Evolutionary conservation across 2,329 filamentous ascomycete species (phyloP).

Genomic region (Penicillium sp.): DNA sequence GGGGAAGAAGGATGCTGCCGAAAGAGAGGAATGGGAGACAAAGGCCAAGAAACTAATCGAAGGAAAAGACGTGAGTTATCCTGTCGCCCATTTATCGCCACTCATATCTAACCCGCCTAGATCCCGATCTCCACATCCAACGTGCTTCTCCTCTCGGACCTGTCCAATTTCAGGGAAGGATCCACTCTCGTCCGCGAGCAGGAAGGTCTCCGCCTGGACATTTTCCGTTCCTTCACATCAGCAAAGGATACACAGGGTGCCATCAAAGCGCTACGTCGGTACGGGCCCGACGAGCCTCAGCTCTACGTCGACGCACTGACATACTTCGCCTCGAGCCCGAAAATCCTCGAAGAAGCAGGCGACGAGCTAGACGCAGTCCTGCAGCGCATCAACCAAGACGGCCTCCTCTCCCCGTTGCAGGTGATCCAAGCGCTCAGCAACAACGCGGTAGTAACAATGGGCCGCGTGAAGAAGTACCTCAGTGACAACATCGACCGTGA

Average conservation of each 20-base stretch:
- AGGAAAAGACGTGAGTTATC: slow-evolving; percentile 59
- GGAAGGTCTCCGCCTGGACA: slow-evolving; percentile 86
- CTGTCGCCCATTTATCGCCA: neutral
- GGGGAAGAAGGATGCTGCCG: slow-evolving; percentile 61
- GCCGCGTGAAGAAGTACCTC: slow-evolving; percentile 92
- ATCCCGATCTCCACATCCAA: slow-evolving; percentile 90
- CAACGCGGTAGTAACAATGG: slow-evolving; percentile 88
- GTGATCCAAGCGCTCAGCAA: slow-evolving; percentile 87
- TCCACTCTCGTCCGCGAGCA: slow-evolving; percentile 92
- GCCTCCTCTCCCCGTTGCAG: slow-evolving; percentile 91
- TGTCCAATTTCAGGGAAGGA: slow-evolving; percentile 85
- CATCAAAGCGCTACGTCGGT: slow-evolving; percentile 84
- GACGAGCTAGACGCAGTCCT: slow-evolving; percentile 79
- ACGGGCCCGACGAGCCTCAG: slow-evolving; percentile 85
- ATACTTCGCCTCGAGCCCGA: slow-evolving; percentile 84
- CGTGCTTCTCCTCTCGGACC: slow-evolving; percentile 84
- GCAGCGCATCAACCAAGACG: slow-evolving; percentile 81
- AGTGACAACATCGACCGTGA: slow-evolving; percentile 85
- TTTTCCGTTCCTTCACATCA: slow-evolving; percentile 92
- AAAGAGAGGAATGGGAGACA: slow-evolving; percentile 78
- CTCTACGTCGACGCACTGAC: slow-evolving; percentile 88
- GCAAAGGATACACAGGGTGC: slow-evolving; percentile 89
- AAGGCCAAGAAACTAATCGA: slow-evolving; percentile 90
- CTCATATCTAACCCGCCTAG: slow-evolving; percentile 26
- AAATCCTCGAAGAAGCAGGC: slow-evolving; percentile 80